Percentiles rank a stretch among this genome's conserved stretches.
Conservation (phyloP, 169 alveolate species). For the Eimeria acervulina region DNA sequence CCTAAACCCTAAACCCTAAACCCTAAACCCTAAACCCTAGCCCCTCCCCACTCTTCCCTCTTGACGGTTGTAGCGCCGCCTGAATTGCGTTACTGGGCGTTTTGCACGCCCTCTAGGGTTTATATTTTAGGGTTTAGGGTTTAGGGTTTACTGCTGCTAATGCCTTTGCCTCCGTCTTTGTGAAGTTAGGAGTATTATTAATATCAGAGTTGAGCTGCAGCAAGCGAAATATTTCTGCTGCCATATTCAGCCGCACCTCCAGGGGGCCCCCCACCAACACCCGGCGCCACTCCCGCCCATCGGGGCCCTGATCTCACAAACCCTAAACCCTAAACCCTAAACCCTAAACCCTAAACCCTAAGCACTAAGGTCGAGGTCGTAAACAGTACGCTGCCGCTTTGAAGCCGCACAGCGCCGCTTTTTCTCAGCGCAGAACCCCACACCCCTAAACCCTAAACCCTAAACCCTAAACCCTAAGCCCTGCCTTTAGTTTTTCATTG, state of each 20-base stretch:
- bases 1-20: conserved; percentile 31
- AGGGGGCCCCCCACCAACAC: conserved; percentile 66
- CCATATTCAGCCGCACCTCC: background rate
- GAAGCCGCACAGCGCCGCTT: background rate
- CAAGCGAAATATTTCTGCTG: conserved; percentile 27
- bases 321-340: conserved; percentile 5
- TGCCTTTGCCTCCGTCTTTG: background rate
- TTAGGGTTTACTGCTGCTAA: background rate
- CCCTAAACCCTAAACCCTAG: conserved; percentile 23
- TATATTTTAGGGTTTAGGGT: background rate
- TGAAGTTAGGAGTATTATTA: background rate
- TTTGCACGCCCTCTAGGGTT: background rate
- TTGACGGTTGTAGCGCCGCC: background rate
- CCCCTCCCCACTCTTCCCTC: background rate
- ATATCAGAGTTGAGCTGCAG: background rate
- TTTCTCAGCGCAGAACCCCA: background rate
- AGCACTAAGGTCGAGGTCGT: too few species aligned
- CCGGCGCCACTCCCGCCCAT: conserved; percentile 74
- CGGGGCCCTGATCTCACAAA: conserved; percentile 54
- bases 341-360: conserved; percentile 6
- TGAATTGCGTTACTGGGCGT: background rate
- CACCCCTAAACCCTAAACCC: background rate
- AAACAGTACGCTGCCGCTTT: background rate
- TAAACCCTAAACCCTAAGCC: conserved; percentile 1
- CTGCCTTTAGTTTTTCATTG: background rate